Evolutionary conservation across 495 filamentous ascomycete species (phyloP).

Genomic region (Podospora comata): DNA sequence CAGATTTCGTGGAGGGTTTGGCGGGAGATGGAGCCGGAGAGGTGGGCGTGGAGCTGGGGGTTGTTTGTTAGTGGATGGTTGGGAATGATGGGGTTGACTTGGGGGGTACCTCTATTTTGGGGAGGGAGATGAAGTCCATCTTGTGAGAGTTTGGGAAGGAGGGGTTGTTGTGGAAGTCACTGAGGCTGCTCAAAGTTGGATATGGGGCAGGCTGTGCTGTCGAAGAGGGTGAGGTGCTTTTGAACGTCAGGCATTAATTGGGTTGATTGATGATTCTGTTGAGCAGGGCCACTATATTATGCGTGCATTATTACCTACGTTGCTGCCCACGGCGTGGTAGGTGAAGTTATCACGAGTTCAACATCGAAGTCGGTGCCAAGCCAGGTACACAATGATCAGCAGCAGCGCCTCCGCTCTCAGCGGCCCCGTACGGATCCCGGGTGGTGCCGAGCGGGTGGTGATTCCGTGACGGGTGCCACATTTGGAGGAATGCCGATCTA

Average conservation of each 20-base stretch:
- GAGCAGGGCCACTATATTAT: too few relatives aligned
- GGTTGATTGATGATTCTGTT: too few relatives aligned
- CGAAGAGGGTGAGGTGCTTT: too few relatives aligned
- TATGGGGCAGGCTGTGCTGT: too few relatives aligned
- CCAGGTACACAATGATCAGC: background rate
- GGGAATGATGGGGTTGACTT: background rate
- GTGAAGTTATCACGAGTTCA: background rate
- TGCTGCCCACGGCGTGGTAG: background rate
- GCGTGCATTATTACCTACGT: too few relatives aligned
- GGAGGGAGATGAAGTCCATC: conserved; percentile 44
- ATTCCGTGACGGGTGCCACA: background rate
- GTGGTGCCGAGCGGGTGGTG: background rate
- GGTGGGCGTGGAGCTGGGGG: conserved; percentile 68
- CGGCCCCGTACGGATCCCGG: background rate
- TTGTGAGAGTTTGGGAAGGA: background rate
- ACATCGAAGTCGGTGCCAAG: background rate
- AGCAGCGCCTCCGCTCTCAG: background rate
- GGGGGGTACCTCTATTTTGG: conserved; percentile 46
- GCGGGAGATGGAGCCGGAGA: conserved; percentile 76
- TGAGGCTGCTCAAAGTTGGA: too few relatives aligned
- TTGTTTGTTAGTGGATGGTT: conserved; percentile 29
- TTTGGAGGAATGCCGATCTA: background rate
- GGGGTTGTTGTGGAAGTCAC: too few relatives aligned
- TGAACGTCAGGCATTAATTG: too few relatives aligned
- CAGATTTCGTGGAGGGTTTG: conserved; percentile 75